Evolutionary conservation across 1,284 basidiomycete species (phyloP).

Genomic region (Marasmius sp.): DNA sequence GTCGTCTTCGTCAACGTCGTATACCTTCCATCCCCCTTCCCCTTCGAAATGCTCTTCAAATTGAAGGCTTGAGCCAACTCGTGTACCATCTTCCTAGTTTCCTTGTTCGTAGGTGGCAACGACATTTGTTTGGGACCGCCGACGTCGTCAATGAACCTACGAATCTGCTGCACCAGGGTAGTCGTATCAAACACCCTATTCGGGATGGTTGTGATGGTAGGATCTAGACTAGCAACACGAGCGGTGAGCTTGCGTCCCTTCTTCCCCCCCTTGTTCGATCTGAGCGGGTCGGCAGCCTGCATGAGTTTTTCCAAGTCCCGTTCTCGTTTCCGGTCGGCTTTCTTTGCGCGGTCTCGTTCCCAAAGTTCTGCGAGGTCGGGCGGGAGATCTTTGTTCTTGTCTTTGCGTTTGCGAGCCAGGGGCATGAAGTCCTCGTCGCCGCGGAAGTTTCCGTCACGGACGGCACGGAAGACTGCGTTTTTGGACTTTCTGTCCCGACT

Average conservation of each 20-base stretch:
- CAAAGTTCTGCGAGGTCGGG: constrained; percentile 70
- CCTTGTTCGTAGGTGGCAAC: constrained; percentile 77
- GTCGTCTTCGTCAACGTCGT: constrained; percentile 72
- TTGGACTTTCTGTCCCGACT: constrained; percentile 50
- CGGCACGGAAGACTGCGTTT: constrained; percentile 63
- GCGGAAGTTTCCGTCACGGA: constrained; percentile 43
- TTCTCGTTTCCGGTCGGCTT: constrained; percentile 73
- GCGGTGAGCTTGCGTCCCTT: constrained; percentile 65
- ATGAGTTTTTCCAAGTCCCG: constrained; percentile 60
- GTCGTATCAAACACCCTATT: constrained; percentile 53
- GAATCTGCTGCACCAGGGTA: constrained; percentile 68
- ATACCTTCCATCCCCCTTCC: constrained; percentile 60
- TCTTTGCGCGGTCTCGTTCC: constrained; percentile 80
- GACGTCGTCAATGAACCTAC: constrained; percentile 62
- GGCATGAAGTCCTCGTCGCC: constrained; percentile 24
- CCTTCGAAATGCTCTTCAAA: constrained; percentile 76
- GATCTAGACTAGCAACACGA: constrained; percentile 47
- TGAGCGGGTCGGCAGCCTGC: constrained; percentile 54
- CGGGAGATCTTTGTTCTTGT: constrained; percentile 57
- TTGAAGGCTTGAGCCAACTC: constrained; percentile 75
- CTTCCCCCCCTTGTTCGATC: constrained; percentile 60
- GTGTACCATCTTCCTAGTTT: constrained; percentile 70
- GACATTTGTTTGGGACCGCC: constrained; percentile 53
- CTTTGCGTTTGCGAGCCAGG: constrained; percentile 44
- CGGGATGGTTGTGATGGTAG: constrained; percentile 42